These are phyloP conservation scores for Gossypium trilobum DNA, from an alignment of 441 rosid species.

Conservation along the genomic window DNA sequence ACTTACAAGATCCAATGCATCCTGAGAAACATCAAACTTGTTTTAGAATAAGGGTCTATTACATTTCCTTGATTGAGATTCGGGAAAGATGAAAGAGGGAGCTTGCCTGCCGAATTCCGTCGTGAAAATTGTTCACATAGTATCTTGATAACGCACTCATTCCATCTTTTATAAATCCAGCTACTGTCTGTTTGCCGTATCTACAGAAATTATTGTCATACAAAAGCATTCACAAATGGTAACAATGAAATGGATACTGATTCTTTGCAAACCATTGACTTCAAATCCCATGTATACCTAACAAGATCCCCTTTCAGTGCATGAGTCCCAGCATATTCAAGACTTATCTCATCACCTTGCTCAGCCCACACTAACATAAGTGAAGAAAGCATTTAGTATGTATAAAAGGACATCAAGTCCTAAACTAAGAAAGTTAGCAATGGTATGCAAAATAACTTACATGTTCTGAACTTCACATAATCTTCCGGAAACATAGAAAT, in stretches of 20 bases:
- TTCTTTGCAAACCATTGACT: not conserved
- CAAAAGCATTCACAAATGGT: slow-evolving; percentile 9
- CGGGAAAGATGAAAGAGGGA: not conserved
- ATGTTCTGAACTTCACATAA: slow-evolving; percentile 52
- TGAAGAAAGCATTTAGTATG: slow-evolving; percentile 13
- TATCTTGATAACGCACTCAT: slow-evolving; percentile 87
- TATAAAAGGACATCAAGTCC: slow-evolving; percentile 8
- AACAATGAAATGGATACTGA: not conserved
- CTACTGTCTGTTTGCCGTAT: slow-evolving; percentile 74
- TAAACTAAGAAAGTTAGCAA: slow-evolving; percentile 11
- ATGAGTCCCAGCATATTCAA: slow-evolving; percentile 85
- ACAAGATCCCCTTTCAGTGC: slow-evolving; percentile 95
- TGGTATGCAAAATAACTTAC: slow-evolving; percentile 33
- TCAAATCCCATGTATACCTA: slow-evolving; percentile 36
- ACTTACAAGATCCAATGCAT: slow-evolving; percentile 85
- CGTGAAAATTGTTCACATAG: slow-evolving; percentile 85
- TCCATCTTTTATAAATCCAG: slow-evolving; percentile 78
- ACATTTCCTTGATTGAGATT: not conserved
- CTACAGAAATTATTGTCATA: slow-evolving; percentile 29
- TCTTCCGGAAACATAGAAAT: slow-evolving; percentile 58
- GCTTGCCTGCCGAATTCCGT: slow-evolving; percentile 91
- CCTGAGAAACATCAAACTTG: slow-evolving; percentile 37
- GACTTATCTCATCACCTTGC: slow-evolving; percentile 95
- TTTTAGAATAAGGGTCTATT: not conserved
- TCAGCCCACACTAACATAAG: slow-evolving; percentile 79